Evolutionary conservation across 148 eudicot species (phyloP), one percentile per base, ranked within the genome.

Genomic region (Gaultheria prostrata): DNA sequence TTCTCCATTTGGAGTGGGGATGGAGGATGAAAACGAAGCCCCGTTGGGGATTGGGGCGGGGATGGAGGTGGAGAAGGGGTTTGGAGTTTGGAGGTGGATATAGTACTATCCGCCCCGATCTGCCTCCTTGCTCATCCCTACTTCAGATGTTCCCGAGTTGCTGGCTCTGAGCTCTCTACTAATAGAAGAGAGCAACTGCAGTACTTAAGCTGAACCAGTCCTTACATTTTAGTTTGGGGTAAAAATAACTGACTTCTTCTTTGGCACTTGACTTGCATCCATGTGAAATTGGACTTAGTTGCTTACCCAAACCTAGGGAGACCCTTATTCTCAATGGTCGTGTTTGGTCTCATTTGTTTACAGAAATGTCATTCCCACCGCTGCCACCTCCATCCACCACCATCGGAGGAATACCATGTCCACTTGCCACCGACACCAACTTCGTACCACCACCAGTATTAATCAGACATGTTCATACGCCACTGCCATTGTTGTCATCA

Each of bases 141-240:
- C 21, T 80, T 33, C n/a, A 26, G 70, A 13, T 65, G 57, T 48
- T 80, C 46, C 78, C 12, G 39, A 30, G 63, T 70, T 70, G 43
- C 46, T 82, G 48, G 69, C 63, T 65, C 69, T 61, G 30, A 50
- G 20, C 28, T 5, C 21, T 28, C 83, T 79, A 21, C n/a, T 77
- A 35, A 32, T 70, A 32, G 33, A 26, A 50, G 46, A 33, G 12
- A 69, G 28, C 65, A 12, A 32, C 72, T 28, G 56, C 72, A 67
- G 18, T 30, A 7, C 72, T 28, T 67, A 28, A 28, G 7, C 18
- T 39, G 13, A 9, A 67, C 72, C 72, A 39, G 13, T 35, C 39
- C 39, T 67, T 4, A 1, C 4, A 13, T 14, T 28, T 63, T 24
- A 24, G 26, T 13, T 63, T 63, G 2, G 30, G 35, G 39, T 67